Conservation (phyloP, 345 rosid species). For the Crucihimalaya himalaica region DNA sequence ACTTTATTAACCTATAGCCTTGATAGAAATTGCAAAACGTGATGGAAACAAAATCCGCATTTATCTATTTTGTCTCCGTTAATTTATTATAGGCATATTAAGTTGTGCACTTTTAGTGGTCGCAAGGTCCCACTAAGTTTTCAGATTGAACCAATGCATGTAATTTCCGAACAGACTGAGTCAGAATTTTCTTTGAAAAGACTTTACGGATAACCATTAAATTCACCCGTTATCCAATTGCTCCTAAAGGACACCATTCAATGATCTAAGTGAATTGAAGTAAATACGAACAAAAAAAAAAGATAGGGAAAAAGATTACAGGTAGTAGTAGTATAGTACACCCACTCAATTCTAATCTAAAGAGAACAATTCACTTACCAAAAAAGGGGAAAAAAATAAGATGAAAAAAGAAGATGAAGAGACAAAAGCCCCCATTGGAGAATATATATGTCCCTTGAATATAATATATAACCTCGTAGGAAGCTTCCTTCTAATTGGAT, state of each 20-base stretch:
- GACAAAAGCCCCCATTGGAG: constrained; percentile 7
- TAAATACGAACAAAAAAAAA: neutral
- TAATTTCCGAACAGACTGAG: neutral
- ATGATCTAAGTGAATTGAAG: constrained; percentile 18
- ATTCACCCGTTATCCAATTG: too few species aligned
- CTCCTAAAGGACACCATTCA: constrained; percentile 8
- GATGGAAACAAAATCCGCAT: neutral
- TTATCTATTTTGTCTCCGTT: too few species aligned
- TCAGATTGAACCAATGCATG: constrained; percentile 14
- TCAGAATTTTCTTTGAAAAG: too few species aligned
- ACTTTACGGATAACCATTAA: neutral
- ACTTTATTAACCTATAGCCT: too few species aligned
- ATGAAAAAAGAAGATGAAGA: constrained; percentile 10
- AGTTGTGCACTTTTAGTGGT: neutral
- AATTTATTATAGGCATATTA: neutral
- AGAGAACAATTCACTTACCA: constrained; percentile 31
- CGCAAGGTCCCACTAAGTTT: neutral
- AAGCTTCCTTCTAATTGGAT: constrained; percentile 25
- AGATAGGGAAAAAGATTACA: constrained; percentile 16
- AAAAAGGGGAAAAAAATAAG: neutral
- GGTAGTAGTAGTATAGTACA: constrained; percentile 35
- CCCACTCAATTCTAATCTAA: constrained; percentile 37
- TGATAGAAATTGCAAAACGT: too few species aligned
- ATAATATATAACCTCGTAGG: constrained; percentile 26
- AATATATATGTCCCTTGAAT: constrained; percentile 21